These are phyloP conservation scores for Penicillium argentinense DNA, from an alignment of 495 filamentous ascomycete genomes.

Conservation along the genomic window DNA sequence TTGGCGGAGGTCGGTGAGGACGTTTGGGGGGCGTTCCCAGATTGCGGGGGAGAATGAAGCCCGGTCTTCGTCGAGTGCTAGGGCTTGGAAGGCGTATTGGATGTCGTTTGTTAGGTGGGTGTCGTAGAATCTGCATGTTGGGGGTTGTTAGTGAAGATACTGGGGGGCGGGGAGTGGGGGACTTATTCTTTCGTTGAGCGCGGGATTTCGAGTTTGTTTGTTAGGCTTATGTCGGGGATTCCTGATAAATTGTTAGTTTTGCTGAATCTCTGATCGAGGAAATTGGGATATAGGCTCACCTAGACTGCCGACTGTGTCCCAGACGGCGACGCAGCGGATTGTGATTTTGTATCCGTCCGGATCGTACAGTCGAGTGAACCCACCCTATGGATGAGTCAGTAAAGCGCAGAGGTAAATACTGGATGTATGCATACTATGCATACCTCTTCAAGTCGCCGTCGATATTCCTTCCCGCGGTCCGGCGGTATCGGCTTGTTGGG, in stretches of 20 bases:
- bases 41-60: constrained; percentile 63
- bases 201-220: constrained; percentile 40
- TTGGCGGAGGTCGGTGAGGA: constrained; percentile 58
- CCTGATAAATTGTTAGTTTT: constrained; percentile 26
- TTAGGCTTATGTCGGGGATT: constrained; percentile 42
- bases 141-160: constrained; percentile 9
- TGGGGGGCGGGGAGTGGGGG: background rate
- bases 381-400: constrained; percentile 23
- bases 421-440: too few relatives aligned
- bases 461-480: constrained; percentile 27
- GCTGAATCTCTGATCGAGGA: background rate
- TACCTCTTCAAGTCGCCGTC: constrained; percentile 28
- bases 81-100: constrained; percentile 70
- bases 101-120: constrained; percentile 56
- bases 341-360: constrained; percentile 43
- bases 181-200: constrained; percentile 48
- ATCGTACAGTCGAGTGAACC: constrained; percentile 36
- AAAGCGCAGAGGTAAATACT: too few relatives aligned
- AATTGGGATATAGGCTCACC: background rate
- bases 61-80: constrained; percentile 71
- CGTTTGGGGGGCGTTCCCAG: constrained; percentile 54
- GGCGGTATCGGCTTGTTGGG: constrained; percentile 52
- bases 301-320: constrained; percentile 61
- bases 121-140: constrained; percentile 56
- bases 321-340: constrained; percentile 54